Percentiles rank a stretch among this genome's conserved stretches.
These are phyloP conservation scores for Leishmania guyanensis DNA, from an alignment of 208 protist species.

Conservation along the genomic window DNA sequence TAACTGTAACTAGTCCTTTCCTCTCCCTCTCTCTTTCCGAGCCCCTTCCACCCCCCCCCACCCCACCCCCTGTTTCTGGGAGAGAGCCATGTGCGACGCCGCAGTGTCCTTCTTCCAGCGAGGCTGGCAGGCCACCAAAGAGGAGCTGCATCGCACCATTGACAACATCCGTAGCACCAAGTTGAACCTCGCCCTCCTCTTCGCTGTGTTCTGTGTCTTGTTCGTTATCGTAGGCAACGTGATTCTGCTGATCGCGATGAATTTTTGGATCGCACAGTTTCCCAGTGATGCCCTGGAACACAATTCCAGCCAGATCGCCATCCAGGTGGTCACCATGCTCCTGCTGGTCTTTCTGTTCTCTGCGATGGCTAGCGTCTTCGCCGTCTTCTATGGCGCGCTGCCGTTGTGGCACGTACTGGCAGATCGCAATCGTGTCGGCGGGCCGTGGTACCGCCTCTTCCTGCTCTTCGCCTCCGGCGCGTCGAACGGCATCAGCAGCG, in stretches of 20 bases:
- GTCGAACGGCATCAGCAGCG: conserved; percentile 57
- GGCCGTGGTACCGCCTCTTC: conserved; percentile 60
- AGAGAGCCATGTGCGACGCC: conserved; percentile 4
- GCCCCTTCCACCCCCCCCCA: background rate
- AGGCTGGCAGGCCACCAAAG: conserved; percentile 28
- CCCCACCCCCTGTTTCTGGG: background rate
- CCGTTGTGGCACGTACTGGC: conserved; percentile 56
- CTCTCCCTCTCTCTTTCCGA: background rate
- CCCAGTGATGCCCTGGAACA: conserved; percentile 30
- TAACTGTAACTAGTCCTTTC: background rate
- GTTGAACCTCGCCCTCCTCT: conserved; percentile 39
- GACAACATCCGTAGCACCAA: conserved; percentile 42
- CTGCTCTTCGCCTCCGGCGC: conserved; percentile 74
- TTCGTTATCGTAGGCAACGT: conserved; percentile 80
- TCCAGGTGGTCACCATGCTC: conserved; percentile 64
- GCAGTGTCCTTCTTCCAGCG: conserved; percentile 9
- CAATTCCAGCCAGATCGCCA: conserved; percentile 70
- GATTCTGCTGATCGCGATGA: conserved; percentile 69
- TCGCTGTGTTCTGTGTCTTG: conserved; percentile 69
- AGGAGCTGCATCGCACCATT: conserved; percentile 30
- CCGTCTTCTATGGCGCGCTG: conserved; percentile 37
- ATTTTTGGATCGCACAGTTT: conserved; percentile 78
- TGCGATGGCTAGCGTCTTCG: conserved; percentile 38
- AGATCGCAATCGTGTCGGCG: conserved; percentile 53
- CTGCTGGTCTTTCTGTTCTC: conserved; percentile 62